Evolutionary conservation across 495 filamentous ascomycete genomes (phyloP).

Genomic region (Coniosporium apollinis): DNA sequence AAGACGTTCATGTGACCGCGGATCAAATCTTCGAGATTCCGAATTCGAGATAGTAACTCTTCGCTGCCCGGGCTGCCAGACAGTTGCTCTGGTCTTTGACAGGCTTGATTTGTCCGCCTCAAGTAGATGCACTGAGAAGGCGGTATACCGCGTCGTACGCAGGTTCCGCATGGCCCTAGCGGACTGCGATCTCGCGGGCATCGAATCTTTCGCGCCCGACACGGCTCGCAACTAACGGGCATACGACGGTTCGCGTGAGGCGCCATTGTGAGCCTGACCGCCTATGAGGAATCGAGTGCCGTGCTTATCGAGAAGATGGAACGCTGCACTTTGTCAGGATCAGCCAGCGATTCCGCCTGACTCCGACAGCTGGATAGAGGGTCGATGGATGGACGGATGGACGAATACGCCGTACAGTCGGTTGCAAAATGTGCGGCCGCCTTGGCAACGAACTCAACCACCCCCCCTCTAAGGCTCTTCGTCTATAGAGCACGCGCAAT

Average conservation of each 20-base stretch:
- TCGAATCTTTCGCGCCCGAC: not conserved
- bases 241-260: not conserved
- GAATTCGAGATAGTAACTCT: not conserved
- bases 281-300: too few species aligned
- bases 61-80: not conserved
- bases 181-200: not conserved
- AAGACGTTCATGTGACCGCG: not conserved
- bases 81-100: not conserved
- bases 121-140: not conserved
- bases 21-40: not conserved
- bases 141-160: not conserved
- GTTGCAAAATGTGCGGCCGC: too few species aligned
- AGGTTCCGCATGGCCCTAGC: not conserved
- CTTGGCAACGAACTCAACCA: too few species aligned
- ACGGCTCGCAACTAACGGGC: constrained; percentile 1
- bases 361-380: too few species aligned
- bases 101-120: not conserved
- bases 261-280: not conserved
- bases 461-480: too few species aligned
- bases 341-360: too few species aligned
- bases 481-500: too few species aligned
- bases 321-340: too few species aligned
- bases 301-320: too few species aligned
- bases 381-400: too few species aligned
- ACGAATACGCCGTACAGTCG: too few species aligned